A percentile compares a stretch with the other conserved stretches of the same genome.
These are phyloP conservation scores for Polymyxa betae DNA, from an alignment of 208 protist genomes.

Conservation along the genomic window DNA sequence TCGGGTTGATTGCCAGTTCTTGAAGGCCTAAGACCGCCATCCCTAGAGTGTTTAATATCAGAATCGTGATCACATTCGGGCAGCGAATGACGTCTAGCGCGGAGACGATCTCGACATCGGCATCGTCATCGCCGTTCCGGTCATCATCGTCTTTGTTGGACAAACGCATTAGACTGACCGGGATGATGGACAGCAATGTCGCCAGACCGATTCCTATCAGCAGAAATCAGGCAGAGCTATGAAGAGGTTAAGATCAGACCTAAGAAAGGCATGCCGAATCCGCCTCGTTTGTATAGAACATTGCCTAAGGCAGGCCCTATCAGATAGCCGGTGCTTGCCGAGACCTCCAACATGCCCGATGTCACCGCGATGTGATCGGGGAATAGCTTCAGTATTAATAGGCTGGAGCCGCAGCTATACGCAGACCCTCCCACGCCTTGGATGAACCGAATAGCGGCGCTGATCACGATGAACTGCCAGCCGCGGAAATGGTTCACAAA, in stretches of 20 bases:
- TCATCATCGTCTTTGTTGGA: not conserved
- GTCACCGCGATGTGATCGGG: not conserved
- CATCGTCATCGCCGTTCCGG: not conserved
- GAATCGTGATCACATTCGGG: not conserved
- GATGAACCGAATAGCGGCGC: not conserved
- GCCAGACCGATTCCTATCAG: not conserved
- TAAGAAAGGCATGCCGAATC: conserved; percentile 7
- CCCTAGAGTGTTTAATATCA: not conserved
- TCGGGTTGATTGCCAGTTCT: conserved; percentile 17
- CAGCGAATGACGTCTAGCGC: not conserved
- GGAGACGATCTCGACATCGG: not conserved
- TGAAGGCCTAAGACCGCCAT: not conserved
- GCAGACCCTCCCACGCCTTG: not conserved
- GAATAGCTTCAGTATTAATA: conserved; percentile 29
- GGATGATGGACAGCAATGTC: not conserved
- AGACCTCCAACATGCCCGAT: conserved; percentile 3
- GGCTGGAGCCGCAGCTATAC: not conserved
- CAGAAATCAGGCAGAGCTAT: not conserved
- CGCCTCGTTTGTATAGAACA: not conserved
- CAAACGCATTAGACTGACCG: not conserved
- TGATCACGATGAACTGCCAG: not conserved
- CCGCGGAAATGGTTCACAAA: not conserved
- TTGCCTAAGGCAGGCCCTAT: not conserved
- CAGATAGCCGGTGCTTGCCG: not conserved
- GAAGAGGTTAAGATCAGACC: not conserved